Evolutionary conservation across 176 grass and related monocot species (phyloP), one percentile per base, ranked within the genome.

Genomic region (Thinopyrum elongatum): DNA sequence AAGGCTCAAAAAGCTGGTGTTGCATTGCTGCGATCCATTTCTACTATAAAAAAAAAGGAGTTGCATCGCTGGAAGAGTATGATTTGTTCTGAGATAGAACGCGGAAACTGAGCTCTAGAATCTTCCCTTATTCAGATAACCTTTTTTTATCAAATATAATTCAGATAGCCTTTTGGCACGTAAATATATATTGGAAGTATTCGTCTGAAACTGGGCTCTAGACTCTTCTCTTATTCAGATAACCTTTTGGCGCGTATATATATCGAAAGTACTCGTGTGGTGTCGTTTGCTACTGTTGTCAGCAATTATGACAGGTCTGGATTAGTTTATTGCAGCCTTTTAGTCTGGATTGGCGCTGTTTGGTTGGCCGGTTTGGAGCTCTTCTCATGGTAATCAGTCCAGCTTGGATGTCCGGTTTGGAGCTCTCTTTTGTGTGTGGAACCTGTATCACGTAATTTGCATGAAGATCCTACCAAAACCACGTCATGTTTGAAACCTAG

Each of bases 91-190:
- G 42, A 73, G 33, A 55, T 80, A 77, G 11, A 65, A 77, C 70
- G 44, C 47, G 26, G 58, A 28, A 82, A 65, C 61, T n/a, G 79
- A 3, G 22, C 51, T 7, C 31, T 47, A 30, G 73, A 80, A 85
- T 71, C 49, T 55, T 71, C 38, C 73, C 41, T 66, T 64, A 55
- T 91, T 77, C 19, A 76, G 47, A 77, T 84, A 42, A 70, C 63
- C 62, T 86, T 35, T 17, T 7, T 53, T 2, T 7, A 53, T n/a
- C n/a, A n/a, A n/a, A n/a, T n/a, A 19, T 6, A 19, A 55, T 88
- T 81, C 23, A 62, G 60, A 81, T 84, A 33, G 70, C 64, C 70
- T 85, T 85, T 86, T 44, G 74, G 23, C 67, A 66, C 57, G 79
- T 67, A 42, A 42, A 42, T 42, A 11, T 42, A 11, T 42, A 10